Evolutionary conservation across 441 rosid species (phyloP).

Genomic region (Arabidopsis hybrid): DNA sequence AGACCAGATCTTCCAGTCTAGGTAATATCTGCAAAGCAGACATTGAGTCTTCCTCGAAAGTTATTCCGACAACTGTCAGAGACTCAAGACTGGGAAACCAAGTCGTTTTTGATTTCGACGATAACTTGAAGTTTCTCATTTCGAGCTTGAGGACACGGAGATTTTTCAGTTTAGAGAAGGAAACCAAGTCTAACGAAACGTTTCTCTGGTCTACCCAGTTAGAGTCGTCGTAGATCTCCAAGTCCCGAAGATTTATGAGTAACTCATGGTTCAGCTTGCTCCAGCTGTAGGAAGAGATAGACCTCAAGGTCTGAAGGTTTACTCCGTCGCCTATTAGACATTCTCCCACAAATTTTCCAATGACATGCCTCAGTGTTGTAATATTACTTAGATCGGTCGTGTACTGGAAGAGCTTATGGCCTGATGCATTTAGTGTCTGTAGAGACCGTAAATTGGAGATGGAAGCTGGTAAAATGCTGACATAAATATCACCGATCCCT

Average conservation of each 20-base stretch:
- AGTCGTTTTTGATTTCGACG: neutral
- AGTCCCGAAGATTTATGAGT: neutral
- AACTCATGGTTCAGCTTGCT: neutral
- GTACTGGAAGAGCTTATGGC: neutral
- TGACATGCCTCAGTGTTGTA: constrained; percentile 27
- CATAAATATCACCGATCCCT: neutral
- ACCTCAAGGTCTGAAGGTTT: constrained; percentile 18
- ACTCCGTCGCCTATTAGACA: neutral
- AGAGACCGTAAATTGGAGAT: constrained; percentile 13
- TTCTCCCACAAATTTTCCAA: neutral
- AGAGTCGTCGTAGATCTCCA: neutral
- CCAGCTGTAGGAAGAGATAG: neutral
- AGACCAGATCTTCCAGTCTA: constrained; percentile 8
- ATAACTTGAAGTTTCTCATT: neutral
- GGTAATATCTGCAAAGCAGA: neutral
- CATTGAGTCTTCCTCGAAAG: constrained; percentile 13
- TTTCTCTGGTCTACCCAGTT: too few species aligned
- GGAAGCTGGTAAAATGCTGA: neutral
- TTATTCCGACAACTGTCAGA: neutral
- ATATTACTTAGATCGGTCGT: neutral
- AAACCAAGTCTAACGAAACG: neutral
- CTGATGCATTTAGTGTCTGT: constrained; percentile 13
- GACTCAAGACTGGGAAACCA: constrained; percentile 14
- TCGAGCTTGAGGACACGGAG: neutral
- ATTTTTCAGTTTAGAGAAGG: neutral